Evolutionary conservation across 352 stramenopile species (phyloP), one percentile per base, ranked within the genome.

Genomic region (Pythium scleroteichum): DNA sequence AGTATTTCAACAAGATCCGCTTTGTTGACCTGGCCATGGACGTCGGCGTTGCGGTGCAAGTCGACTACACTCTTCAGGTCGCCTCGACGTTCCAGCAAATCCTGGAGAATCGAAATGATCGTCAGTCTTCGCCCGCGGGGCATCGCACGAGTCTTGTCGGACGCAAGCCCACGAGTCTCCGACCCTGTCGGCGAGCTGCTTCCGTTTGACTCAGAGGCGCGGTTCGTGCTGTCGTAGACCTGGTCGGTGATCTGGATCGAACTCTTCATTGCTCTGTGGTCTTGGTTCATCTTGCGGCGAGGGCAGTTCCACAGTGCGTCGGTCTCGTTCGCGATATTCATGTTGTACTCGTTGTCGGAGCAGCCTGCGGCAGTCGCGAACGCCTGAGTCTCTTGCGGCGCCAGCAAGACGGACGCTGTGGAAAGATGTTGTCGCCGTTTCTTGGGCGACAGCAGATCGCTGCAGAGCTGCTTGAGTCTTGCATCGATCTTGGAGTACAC

Each of bases 51-150:
- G 4, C 73, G 79, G 41, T 90, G 76, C 24, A 91, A 57, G 41
- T 90, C 82, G 26, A 92, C 72, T 4, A 82, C 79, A 33, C 69
- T 88, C 59, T 92, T 92, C 17, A 92, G 66, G 19, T 90, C 81
- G 19, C 77, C 72, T 8, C 83, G 83, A 26, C 77, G 75, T 45
- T 92, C 83, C 0, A 92, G 68, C 22, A 92, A 55, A 63, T 90
- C 82, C 24, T 92, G 77, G 5, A 92, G 63, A 16, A 91, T 76
- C 2, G 70, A 66, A 24, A 92, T 72, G 17, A 86, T 41, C 10
- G 71, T 68, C 5, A 86, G 53, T 2, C 63, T 62, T 16, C 63
- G 63, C 0, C 63, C 63, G 33, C 63, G 63, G 4, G 42, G 32
- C 39, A 56, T 35, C 0, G 44, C 22, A 19, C 29, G 49, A 2